phyloP scores from a whole-genome alignment of 768 basidiomycete genomes.

The Suillus alpinus region DNA sequence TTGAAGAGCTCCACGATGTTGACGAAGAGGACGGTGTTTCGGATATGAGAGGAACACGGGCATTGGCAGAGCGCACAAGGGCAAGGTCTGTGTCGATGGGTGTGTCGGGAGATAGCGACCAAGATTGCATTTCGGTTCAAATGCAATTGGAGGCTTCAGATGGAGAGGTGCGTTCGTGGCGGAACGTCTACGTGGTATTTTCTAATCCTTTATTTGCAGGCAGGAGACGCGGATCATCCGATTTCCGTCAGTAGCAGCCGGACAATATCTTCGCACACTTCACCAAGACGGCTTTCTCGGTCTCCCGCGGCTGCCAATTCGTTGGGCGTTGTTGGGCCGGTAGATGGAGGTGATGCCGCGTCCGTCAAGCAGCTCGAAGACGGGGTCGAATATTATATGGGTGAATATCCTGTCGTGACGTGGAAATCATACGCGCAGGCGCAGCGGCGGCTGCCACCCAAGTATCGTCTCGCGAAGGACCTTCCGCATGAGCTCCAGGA shows the following conservation, averaged over 20 bases:
- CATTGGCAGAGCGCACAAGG: background rate
- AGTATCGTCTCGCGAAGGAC: constrained; percentile 39
- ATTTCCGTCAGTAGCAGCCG: background rate
- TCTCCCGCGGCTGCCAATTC: background rate
- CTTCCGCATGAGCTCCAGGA: constrained; percentile 68
- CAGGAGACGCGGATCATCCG: background rate
- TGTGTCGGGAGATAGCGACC: constrained; percentile 11
- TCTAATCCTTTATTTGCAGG: background rate
- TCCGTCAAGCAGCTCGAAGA: background rate
- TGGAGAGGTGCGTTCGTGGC: background rate
- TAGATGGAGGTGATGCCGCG: background rate
- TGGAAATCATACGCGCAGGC: constrained; percentile 20
- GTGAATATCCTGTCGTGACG: constrained; percentile 17
- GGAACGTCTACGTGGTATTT: background rate
- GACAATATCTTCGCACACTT: background rate
- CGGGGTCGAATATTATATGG: background rate
- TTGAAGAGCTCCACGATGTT: background rate
- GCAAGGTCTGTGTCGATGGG: constrained; percentile 9
- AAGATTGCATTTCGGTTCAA: background rate
- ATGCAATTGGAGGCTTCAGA: background rate
- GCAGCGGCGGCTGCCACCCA: constrained; percentile 17
- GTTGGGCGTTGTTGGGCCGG: background rate
- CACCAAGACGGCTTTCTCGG: background rate
- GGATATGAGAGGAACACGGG: background rate
- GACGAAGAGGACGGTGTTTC: background rate